Conservation (phyloP, 2,329 filamentous ascomycete species). For the Dactylellina parvicollis region DNA sequence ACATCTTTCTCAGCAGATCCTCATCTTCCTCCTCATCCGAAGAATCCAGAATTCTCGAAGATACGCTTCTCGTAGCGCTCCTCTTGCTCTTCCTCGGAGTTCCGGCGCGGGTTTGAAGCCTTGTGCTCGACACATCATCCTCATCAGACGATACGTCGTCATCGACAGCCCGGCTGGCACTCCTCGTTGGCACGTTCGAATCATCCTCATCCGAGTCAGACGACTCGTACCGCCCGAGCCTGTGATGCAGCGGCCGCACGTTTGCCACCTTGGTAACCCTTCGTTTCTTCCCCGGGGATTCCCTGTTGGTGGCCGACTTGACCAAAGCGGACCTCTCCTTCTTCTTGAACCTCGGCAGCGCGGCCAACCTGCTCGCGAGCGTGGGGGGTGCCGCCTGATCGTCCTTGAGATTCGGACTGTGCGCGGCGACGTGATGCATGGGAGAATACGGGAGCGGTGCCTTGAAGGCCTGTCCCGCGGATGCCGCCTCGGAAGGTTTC, state of each 20-base stretch:
- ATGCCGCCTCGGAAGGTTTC: slow-evolving; percentile 78
- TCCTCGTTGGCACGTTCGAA: slow-evolving; percentile 53
- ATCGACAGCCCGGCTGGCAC: slow-evolving; percentile 28
- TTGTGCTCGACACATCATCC: slow-evolving; percentile 20
- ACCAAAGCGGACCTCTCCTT: slow-evolving; percentile 69
- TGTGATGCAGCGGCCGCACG: slow-evolving; percentile 81
- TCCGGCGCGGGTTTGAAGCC: slow-evolving; percentile 3
- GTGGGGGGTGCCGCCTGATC: slow-evolving; percentile 64
- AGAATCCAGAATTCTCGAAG: slow-evolving; percentile 75
- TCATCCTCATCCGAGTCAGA: slow-evolving; percentile 73
- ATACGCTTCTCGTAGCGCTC: slow-evolving; percentile 79
- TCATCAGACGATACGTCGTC: slow-evolving; percentile 48
- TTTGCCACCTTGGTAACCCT: slow-evolving; percentile 72
- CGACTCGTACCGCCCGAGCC: slow-evolving; percentile 76
- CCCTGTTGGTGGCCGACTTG: slow-evolving; percentile 69
- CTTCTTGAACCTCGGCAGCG: slow-evolving; percentile 78
- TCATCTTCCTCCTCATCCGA: slow-evolving; percentile 57
- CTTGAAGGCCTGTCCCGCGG: slow-evolving; percentile 64
- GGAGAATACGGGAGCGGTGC: slow-evolving; percentile 67
- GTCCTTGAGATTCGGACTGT: slow-evolving; percentile 73
- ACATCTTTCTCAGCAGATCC: slow-evolving; percentile 27
- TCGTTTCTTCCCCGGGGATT: slow-evolving; percentile 59
- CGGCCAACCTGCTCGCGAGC: slow-evolving; percentile 69
- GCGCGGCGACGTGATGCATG: slow-evolving; percentile 70
- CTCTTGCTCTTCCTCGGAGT: slow-evolving; percentile 75